Conservation (phyloP, 371 early-diverging fungal species). For the Sporodiniella umbellata region DNA sequence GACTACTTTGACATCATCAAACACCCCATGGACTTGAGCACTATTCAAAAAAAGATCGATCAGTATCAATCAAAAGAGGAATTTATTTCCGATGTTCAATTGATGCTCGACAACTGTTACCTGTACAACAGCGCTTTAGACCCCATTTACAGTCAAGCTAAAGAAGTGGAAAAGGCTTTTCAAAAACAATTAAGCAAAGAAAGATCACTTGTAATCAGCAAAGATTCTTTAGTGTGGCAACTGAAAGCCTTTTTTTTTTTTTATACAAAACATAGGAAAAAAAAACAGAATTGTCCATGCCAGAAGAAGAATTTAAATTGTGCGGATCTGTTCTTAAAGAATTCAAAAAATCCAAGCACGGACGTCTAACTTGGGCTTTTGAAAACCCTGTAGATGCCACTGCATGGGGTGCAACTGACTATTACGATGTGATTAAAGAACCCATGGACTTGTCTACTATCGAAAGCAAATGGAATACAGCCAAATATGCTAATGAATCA, state of each 20-base stretch:
- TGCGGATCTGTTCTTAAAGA: constrained; percentile 53
- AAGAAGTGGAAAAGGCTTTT: constrained; percentile 47
- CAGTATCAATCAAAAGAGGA: constrained; percentile 42
- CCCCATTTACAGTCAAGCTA: constrained; percentile 68
- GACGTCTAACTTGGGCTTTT: constrained; percentile 51
- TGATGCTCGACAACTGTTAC: constrained; percentile 55
- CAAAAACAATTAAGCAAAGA: constrained; percentile 10
- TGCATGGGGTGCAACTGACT: constrained; percentile 84
- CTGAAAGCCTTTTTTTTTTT: background rate
- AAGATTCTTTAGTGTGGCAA: no score
- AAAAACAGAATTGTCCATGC: constrained; percentile 11
- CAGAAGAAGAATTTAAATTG: constrained; percentile 62
- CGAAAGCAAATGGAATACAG: constrained; percentile 65
- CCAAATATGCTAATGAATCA: constrained; percentile 38
- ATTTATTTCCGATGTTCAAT: constrained; percentile 41
- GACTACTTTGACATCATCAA: constrained; percentile 88
- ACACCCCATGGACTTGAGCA: constrained; percentile 97
- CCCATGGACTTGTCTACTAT: constrained; percentile 98
- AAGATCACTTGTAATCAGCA: no score
- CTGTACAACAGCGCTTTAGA: constrained; percentile 76
- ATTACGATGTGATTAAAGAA: constrained; percentile 81
- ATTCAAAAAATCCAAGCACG: constrained; percentile 29
- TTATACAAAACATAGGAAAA: background rate
- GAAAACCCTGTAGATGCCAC: constrained; percentile 88
- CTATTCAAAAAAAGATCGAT: constrained; percentile 75